Evolutionary conservation across 371 early-diverging fungal species (phyloP).

Genomic region (Choanephora cucurbitarum): DNA sequence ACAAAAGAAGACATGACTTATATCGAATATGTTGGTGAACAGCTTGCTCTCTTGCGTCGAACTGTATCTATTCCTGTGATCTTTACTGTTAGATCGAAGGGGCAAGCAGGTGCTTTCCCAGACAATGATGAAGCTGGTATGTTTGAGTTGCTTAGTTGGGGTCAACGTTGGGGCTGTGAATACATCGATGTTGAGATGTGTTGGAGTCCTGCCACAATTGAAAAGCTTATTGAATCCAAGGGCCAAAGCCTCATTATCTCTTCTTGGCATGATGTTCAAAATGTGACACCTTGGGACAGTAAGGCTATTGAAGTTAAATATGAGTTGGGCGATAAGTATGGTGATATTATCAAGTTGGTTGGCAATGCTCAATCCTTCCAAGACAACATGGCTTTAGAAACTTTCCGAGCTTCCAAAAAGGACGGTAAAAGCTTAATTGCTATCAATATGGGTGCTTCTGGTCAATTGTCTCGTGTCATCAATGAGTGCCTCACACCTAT

Average conservation of each 20-base stretch:
- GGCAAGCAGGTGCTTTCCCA: slow-evolving; percentile 90
- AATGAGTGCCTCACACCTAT: slow-evolving; percentile 91
- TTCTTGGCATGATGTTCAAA: slow-evolving; percentile 87
- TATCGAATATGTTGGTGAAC: slow-evolving; percentile 72
- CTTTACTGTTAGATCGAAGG: slow-evolving; percentile 87
- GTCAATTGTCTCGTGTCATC: slow-evolving; percentile 86
- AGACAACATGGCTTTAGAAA: slow-evolving; percentile 80
- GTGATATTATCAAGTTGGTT: slow-evolving; percentile 92
- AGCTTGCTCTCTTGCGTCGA: slow-evolving; percentile 79
- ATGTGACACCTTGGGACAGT: slow-evolving; percentile 65
- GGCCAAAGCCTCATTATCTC: slow-evolving; percentile 77
- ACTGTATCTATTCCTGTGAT: slow-evolving; percentile 78
- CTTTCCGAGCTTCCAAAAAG: slow-evolving; percentile 51
- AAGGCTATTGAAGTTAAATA: slow-evolving; percentile 62
- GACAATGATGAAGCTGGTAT: slow-evolving; percentile 61
- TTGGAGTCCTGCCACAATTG: slow-evolving; percentile 41
- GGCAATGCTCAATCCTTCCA: slow-evolving; percentile 72
- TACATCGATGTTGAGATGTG: slow-evolving; percentile 91
- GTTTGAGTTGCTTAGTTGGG: slow-evolving; percentile 69
- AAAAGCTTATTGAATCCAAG: slow-evolving; percentile 51
- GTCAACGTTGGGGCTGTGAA: slow-evolving; percentile 89
- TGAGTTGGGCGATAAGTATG: slow-evolving; percentile 51
- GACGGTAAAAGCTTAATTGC: slow-evolving; percentile 79
- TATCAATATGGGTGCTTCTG: slow-evolving; percentile 90
- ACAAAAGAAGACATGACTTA: slow-evolving; percentile 35